phyloP scores from a whole-genome alignment of 768 basidiomycete genomes.

The Gautieria morchelliformis region DNA sequence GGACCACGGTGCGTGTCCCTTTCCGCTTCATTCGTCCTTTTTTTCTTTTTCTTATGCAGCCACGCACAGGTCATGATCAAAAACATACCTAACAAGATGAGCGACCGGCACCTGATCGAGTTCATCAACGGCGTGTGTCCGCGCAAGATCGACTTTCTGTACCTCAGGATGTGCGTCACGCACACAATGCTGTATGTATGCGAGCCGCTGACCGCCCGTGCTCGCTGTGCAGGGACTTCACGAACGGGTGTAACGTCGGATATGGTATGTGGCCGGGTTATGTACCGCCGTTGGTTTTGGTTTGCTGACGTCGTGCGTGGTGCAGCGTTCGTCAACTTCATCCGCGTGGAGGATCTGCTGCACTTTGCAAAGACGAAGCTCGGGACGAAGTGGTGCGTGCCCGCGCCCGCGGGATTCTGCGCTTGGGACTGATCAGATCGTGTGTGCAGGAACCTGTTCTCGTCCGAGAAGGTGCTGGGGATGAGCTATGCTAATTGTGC shows the following conservation, averaged over 20 bases:
- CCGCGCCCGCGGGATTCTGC: too few species aligned
- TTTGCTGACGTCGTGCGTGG: too few species aligned
- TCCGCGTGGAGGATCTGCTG: conserved; percentile 65
- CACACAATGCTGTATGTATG: neutral
- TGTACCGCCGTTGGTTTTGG: too few species aligned
- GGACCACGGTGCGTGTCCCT: conserved; percentile 31
- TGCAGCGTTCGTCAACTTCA: conserved; percentile 88
- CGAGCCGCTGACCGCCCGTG: neutral
- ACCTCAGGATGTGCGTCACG: conserved; percentile 75
- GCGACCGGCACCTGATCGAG: conserved; percentile 55
- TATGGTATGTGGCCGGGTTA: conserved; percentile 17
- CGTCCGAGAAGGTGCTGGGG: conserved; percentile 81
- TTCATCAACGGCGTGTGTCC: conserved; percentile 67
- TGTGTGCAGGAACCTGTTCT: conserved; percentile 73
- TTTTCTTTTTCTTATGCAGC: neutral
- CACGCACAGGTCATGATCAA: conserved; percentile 86
- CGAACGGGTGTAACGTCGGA: conserved; percentile 22
- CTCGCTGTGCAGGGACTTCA: conserved; percentile 1
- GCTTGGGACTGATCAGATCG: neutral
- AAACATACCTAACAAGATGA: conserved; percentile 92
- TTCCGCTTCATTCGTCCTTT: neutral
- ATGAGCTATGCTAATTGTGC: conserved; percentile 89
- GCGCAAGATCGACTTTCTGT: conserved; percentile 77
- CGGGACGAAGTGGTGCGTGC: conserved; percentile 69
- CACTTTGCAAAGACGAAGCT: conserved; percentile 63